These are phyloP conservation scores for Dipteronia dyeriana DNA, from an alignment of 345 rosid genomes.

Conservation along the genomic window DNA sequence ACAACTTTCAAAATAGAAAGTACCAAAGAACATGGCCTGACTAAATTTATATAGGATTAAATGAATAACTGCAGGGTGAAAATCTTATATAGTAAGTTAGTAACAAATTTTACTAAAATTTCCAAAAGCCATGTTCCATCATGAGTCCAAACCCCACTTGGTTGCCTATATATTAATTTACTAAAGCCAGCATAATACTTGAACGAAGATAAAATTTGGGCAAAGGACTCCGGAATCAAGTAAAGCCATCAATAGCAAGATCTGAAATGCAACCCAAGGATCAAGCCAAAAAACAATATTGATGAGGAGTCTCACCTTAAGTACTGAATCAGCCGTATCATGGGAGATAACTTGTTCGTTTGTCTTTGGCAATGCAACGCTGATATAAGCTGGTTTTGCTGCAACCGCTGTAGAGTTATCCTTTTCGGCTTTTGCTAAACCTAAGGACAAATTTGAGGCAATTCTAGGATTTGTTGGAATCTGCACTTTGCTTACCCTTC, in stretches of 20 bases:
- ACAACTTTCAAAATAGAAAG: neutral
- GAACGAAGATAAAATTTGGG: neutral
- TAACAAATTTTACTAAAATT: neutral
- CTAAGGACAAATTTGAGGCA: slow-evolving; percentile 83
- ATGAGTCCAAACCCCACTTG: neutral
- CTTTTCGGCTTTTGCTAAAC: slow-evolving; percentile 68
- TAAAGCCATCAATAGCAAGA: neutral
- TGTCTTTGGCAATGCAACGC: slow-evolving; percentile 69
- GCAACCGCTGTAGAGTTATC: slow-evolving; percentile 44
- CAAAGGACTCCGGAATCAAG: neutral
- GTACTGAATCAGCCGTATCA: slow-evolving; percentile 60
- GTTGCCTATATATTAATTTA: neutral
- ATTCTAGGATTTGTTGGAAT: slow-evolving; percentile 97
- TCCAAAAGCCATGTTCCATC: neutral
- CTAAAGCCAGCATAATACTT: neutral
- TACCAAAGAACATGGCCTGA: neutral
- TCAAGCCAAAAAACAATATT: neutral
- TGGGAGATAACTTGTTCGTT: slow-evolving; percentile 44
- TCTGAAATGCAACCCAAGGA: neutral
- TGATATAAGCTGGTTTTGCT: slow-evolving; percentile 81
- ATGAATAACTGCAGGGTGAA: neutral
- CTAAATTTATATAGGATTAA: neutral
- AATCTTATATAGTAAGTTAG: neutral
- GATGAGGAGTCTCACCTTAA: slow-evolving; percentile 53
- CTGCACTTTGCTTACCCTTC: slow-evolving; percentile 82